These are phyloP conservation scores for Triticum aestivum DNA, from an alignment of 176 grass and related monocot species.

Conservation along the genomic window IWGSC_CS_RefSeq_v2.1 NC_057809.1:101193369-101193868, in stretches of 20 bases:
- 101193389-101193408: background rate
- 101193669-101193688: background rate
- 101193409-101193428: background rate
- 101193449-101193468: background rate
- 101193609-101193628: too few species aligned
- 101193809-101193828: background rate
- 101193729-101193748: background rate
- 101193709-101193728: background rate
- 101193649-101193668: too few species aligned
- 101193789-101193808: background rate
- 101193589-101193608: background rate
- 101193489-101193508: background rate
- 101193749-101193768: background rate
- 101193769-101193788: background rate
- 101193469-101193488: background rate
- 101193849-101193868: background rate
- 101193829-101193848: background rate
- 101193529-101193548: background rate
- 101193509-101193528: background rate
- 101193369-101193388: background rate
- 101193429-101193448: background rate
- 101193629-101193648: too few species aligned
- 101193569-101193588: background rate
- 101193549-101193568: background rate
- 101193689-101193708: background rate